phyloP scores from a whole-genome alignment of 2,329 filamentous ascomycete genomes.

The Metarhizium guizhouense region DNA sequence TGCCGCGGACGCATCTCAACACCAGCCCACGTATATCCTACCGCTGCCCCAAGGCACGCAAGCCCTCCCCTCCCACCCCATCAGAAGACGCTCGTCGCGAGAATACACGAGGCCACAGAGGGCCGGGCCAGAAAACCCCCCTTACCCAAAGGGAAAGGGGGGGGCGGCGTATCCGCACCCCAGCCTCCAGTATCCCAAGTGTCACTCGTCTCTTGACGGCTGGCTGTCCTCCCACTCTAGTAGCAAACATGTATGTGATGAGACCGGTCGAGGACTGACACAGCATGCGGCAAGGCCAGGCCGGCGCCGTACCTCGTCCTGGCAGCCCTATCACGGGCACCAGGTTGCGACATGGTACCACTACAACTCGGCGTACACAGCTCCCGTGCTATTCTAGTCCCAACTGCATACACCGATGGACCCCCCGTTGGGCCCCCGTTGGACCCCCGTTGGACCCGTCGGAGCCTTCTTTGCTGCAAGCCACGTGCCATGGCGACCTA shows the following conservation, averaged over 20 bases:
- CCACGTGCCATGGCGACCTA: neutral
- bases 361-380: neutral
- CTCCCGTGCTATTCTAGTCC: neutral
- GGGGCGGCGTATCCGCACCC: too few species aligned
- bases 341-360: neutral
- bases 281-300: neutral
- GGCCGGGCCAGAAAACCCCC: neutral
- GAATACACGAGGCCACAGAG: neutral
- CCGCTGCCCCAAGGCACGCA: too few species aligned
- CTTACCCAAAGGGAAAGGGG: too few species aligned
- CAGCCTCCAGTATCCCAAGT: too few species aligned
- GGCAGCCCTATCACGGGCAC: neutral
- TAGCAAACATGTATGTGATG: neutral
- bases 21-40: too few species aligned
- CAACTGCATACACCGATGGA: too few species aligned
- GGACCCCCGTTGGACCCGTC: neutral
- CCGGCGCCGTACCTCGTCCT: neutral
- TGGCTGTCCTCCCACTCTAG: neutral
- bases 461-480: neutral
- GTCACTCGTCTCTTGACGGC: too few species aligned
- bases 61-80: too few species aligned
- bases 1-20: too few species aligned
- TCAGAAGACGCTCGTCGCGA: neutral
- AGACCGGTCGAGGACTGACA: too few species aligned
- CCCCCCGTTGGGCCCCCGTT: neutral